Base-by-base conservation (phyloP, 495 filamentous ascomycete genomes). In the Xeromyces bisporus region DNA sequence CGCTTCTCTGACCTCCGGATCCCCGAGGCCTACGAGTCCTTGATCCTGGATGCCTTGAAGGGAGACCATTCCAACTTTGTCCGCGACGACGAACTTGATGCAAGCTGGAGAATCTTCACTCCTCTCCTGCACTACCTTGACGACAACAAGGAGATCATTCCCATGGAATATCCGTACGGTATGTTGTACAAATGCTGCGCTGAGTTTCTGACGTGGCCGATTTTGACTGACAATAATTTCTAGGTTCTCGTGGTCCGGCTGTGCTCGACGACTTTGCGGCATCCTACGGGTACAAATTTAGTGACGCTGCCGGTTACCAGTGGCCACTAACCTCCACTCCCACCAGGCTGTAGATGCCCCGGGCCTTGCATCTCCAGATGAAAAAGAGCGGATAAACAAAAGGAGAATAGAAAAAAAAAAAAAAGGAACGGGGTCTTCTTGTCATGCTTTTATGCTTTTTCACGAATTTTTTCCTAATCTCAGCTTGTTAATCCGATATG, bases 91-190 rank as follows among this genome's bases (percentile, higher is more conserved):
- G 91, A 99, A 60, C 66, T 99, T 12, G 91, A 99, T 48, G 84
- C 91, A 32, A 87, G 79, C 64, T 99, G 91, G 91, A 83, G 85
- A 50, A 91, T 99, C 54, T 99, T 99, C 62, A 86, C 83, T 4
- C 91, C 91, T 33, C 72, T 99, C 23, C 65, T 99, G 45, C 91
- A 96, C 60, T 99, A 99, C 60, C 68, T 99, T 21, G 91, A 99
- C 44, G 83, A 89, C 51, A 94, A 94, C 63, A 87, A 89, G 64
- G 91, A 99, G 60, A 96, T 99, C 33, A 80, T 92, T 38, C 91
- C 91, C 17, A 99, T 99, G 91, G 91, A 94, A 53, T 99, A 99
- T 62, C 87, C 91, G 29, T 99, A 99, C 56, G 91, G 89, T 93
- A 58, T 57, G 84, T 60, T 25, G 20, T 18, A 10, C 13, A n/a